These are phyloP conservation scores for Globisporangium polare DNA, from an alignment of 352 stramenopile genomes.

Conservation along the genomic window DNA sequence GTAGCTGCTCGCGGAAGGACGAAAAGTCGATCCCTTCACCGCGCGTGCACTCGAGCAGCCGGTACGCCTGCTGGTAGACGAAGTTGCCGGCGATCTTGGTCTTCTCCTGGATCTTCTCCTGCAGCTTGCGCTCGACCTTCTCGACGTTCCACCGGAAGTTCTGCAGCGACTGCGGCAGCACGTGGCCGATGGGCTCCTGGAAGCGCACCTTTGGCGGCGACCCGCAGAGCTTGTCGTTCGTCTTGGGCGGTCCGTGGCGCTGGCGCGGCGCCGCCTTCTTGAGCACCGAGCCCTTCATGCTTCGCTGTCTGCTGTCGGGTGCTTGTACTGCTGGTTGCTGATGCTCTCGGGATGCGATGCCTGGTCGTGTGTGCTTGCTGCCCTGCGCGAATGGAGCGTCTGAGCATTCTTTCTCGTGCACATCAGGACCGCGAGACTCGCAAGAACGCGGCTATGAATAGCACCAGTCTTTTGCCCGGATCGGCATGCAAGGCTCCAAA, in stretches of 20 bases:
- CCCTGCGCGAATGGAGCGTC: background rate
- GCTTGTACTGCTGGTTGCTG: background rate
- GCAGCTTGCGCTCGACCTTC: constrained; percentile 78
- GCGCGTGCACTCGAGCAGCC: constrained; percentile 66
- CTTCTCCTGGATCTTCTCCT: constrained; percentile 85
- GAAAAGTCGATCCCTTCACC: constrained; percentile 74
- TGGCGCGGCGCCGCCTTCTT: constrained; percentile 22
- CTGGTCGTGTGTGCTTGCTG: background rate
- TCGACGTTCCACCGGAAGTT: constrained; percentile 76
- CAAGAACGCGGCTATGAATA: background rate
- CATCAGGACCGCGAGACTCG: background rate
- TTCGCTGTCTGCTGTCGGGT: background rate
- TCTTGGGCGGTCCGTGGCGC: background rate
- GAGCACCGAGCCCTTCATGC: constrained; percentile 40
- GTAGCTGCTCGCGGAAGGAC: constrained; percentile 71
- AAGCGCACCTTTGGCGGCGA: constrained; percentile 60
- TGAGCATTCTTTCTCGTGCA: background rate
- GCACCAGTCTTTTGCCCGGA: no score
- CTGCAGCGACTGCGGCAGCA: constrained; percentile 53
- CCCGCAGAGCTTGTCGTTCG: constrained; percentile 28
- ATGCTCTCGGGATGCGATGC: background rate
- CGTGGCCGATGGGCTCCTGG: constrained; percentile 55
- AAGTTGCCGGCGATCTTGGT: constrained; percentile 83
- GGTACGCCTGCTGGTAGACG: constrained; percentile 84
- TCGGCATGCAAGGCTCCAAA: background rate